These are phyloP conservation scores for Areca catechu DNA, from an alignment of 176 grass and related monocot species.

Conservation along the genomic window DNA sequence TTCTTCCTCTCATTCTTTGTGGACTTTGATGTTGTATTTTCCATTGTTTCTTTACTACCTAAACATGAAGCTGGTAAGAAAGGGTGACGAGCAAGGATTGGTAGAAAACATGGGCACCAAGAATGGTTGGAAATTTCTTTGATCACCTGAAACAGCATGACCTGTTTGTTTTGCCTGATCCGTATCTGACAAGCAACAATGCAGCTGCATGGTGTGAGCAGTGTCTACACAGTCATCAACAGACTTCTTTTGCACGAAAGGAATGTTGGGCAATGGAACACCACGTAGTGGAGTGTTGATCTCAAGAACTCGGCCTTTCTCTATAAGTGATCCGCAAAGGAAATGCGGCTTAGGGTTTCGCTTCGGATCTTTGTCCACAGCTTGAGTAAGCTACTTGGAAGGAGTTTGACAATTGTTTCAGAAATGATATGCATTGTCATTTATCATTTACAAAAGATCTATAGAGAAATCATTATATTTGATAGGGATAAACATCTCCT, in stretches of 20 bases:
- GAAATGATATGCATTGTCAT: background rate
- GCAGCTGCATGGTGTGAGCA: background rate
- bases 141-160: constrained; percentile 23
- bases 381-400: constrained; percentile 50
- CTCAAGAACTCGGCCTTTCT: constrained; percentile 36
- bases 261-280: constrained; percentile 51
- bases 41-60: background rate
- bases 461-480: too few species aligned
- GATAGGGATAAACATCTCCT: too few species aligned
- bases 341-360: constrained; percentile 53
- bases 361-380: constrained; percentile 50
- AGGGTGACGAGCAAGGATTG: too few species aligned
- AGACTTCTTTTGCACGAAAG: constrained; percentile 35
- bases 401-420: background rate
- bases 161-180: constrained; percentile 7
- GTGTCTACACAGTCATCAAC: background rate
- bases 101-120: too few species aligned
- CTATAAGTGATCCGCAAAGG: constrained; percentile 65
- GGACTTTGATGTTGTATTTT: constrained; percentile 1
- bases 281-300: constrained; percentile 32
- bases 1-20: background rate
- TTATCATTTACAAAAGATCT: too few species aligned
- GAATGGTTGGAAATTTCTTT: too few species aligned
- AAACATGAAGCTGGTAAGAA: too few species aligned
- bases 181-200: constrained; percentile 1